Base-by-base conservation (phyloP, 352 stramenopile genomes). In the Elongisporangium anandrum region DNA sequence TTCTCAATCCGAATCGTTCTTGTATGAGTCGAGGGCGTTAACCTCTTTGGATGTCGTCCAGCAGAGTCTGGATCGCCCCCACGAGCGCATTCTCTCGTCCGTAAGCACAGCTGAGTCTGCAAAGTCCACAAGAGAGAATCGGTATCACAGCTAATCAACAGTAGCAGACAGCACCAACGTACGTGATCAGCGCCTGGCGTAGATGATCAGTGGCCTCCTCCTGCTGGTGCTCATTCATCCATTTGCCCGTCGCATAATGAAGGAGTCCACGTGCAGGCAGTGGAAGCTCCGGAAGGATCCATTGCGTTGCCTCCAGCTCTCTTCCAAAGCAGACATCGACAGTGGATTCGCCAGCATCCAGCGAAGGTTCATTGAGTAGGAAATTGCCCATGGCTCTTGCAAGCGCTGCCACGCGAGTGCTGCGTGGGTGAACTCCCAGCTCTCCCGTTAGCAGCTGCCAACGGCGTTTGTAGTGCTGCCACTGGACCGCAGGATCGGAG, bases 241-340 rank as follows among this genome's bases (percentile, higher is more conserved):
- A 20, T 59, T 78, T 83, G 17, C 71, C 73, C 20, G 83, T 73
- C 50, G 83, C 73, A 45, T 75, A 74, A 19, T 80, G 66, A 24
- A 86, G 53, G 0, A 81, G 54, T 17, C 76, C 76, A 53, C 73
- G 65, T 10, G 73, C 70, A 3, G 76, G 76, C 19, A 86, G 63
- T 47, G 70, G 70, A 0, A 60, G 58, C 10, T 63, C 54, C 2
- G 73, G 66, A 17, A 86, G 54, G 22, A 86, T 45, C 76, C 76
- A 86, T 48, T 76, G 63, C 1, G 75, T 69, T 7, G 76, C 69
- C 0, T 19, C 24, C 7, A 83, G 55, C 22, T 86, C 76, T 17
- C 56, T 55, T 8, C 59, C 3, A 13, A 72, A 41, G 29, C 29
- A 41, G 29, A 75, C 41, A 69, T 74, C 3, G 48, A n/a, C 6